phyloP scores from a whole-genome alignment of 2,329 filamentous ascomycete genomes.

The Fusarium pininemorale region DNA sequence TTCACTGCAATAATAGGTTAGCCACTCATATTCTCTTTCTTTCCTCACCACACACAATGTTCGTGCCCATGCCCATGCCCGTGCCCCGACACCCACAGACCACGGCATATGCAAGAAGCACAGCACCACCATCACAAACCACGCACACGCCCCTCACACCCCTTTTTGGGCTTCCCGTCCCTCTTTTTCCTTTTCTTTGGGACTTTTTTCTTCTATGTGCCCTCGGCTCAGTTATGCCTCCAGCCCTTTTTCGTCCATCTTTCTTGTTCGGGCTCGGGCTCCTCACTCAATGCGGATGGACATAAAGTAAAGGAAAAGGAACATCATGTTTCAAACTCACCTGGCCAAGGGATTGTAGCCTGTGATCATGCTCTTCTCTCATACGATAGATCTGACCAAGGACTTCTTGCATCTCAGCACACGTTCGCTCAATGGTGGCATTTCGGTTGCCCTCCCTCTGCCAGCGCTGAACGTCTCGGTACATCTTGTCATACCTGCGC shows the following conservation, averaged over 20 bases:
- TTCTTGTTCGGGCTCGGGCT: not conserved
- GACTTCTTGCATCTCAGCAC: slow-evolving; percentile 74
- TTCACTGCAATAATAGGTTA: slow-evolving; percentile 24
- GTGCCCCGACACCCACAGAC: slow-evolving; percentile 19
- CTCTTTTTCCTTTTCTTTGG: slow-evolving; percentile 21
- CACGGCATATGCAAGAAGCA: slow-evolving; percentile 37
- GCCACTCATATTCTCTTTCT: slow-evolving; percentile 22
- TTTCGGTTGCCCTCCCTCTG: slow-evolving; percentile 75
- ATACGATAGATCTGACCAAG: slow-evolving; percentile 65
- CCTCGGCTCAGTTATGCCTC: not conserved
- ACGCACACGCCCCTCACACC: slow-evolving; percentile 33
- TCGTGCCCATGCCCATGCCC: not conserved
- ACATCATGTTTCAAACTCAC: slow-evolving; percentile 18
- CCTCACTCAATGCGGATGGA: slow-evolving; percentile 3
- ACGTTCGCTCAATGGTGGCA: slow-evolving; percentile 77
- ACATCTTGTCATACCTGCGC: slow-evolving; percentile 78
- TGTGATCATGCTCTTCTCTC: slow-evolving; percentile 50
- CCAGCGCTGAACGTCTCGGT: slow-evolving; percentile 81
- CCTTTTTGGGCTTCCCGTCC: slow-evolving; percentile 26
- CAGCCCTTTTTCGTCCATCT: not conserved
- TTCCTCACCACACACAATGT: not conserved
- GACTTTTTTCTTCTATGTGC: not conserved
- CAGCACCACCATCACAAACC: slow-evolving; percentile 32
- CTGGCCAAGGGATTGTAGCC: slow-evolving; percentile 47
- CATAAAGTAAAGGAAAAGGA: not conserved